Evolutionary conservation across 2,329 filamentous ascomycete species (phyloP).

Genomic region (Fusarium irregulare): DNA sequence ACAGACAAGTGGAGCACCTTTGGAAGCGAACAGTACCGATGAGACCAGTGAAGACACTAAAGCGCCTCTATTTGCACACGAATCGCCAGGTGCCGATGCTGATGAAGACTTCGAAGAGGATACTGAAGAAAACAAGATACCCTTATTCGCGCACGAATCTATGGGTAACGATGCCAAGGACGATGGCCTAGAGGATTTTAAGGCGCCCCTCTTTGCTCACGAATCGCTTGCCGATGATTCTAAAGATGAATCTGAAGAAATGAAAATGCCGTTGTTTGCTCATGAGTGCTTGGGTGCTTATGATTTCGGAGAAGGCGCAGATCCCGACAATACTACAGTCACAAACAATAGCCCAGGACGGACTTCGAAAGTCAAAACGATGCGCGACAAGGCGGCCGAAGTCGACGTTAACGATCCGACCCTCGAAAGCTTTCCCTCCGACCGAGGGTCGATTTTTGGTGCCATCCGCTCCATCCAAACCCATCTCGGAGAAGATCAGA

Average conservation of each 20-base stretch:
- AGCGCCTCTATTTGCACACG: slow-evolving; percentile 60
- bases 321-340: slow-evolving; percentile 42
- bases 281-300: slow-evolving; percentile 61
- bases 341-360: slow-evolving; percentile 33
- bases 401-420: slow-evolving; percentile 60
- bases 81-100: slow-evolving; percentile 56
- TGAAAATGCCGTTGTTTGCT: slow-evolving; percentile 57
- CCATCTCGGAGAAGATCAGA: slow-evolving; percentile 55
- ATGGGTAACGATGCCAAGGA: slow-evolving; percentile 54
- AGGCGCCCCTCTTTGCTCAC: slow-evolving; percentile 24
- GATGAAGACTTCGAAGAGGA: slow-evolving; percentile 46
- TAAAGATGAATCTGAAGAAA: slow-evolving; percentile 32
- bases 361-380: slow-evolving; percentile 28
- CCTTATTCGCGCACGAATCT: slow-evolving; percentile 61
- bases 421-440: slow-evolving; percentile 61
- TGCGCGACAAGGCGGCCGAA: slow-evolving; percentile 31
- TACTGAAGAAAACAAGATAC: slow-evolving; percentile 49
- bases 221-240: slow-evolving; percentile 18
- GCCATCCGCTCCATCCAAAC: slow-evolving; percentile 60
- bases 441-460: slow-evolving; percentile 57
- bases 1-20: slow-evolving; percentile 1
- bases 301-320: slow-evolving; percentile 50
- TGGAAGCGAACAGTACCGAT: slow-evolving; percentile 15
- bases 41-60: slow-evolving; percentile 35
- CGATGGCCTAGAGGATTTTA: slow-evolving; percentile 49